A percentile compares a stretch with the other conserved stretches of the same genome.
Evolutionary conservation across 441 rosid genomes (phyloP).

Genomic region (Gossypium gossypioides): DNA sequence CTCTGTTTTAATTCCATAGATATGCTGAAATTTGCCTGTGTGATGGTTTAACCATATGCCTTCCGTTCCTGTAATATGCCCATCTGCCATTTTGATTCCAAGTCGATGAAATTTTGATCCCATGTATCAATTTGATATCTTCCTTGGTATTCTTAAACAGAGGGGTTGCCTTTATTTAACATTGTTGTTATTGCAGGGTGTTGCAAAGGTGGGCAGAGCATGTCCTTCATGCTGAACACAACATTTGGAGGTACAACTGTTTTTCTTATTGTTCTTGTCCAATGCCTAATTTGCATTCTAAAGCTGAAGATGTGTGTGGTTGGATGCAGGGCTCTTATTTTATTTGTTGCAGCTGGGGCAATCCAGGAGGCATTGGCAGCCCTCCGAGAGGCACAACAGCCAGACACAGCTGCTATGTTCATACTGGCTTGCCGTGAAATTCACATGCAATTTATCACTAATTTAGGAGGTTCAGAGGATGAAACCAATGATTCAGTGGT

Average conservation of each 20-base stretch:
- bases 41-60: neutral
- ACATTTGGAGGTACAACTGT: conserved; percentile 69
- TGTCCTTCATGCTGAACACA: conserved; percentile 65
- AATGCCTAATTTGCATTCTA: neutral
- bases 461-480: conserved; percentile 33
- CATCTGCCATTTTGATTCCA: neutral
- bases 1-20: neutral
- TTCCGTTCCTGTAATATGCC: neutral
- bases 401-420: conserved; percentile 94
- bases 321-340: conserved; percentile 65
- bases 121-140: neutral
- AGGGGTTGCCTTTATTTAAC: neutral
- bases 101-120: neutral
- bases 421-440: conserved; percentile 75
- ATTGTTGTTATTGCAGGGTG: conserved; percentile 43
- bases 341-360: conserved; percentile 87
- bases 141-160: neutral
- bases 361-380: conserved; percentile 80
- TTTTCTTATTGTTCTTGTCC: neutral
- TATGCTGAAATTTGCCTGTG: neutral
- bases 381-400: conserved; percentile 80
- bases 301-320: conserved; percentile 1
- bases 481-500: conserved; percentile 26
- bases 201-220: conserved; percentile 90
- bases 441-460: conserved; percentile 38